Evolutionary conservation across 805 yeast species (phyloP), one percentile per base, ranked within the genome.

Genomic region (Komagataella phaffii): DNA sequence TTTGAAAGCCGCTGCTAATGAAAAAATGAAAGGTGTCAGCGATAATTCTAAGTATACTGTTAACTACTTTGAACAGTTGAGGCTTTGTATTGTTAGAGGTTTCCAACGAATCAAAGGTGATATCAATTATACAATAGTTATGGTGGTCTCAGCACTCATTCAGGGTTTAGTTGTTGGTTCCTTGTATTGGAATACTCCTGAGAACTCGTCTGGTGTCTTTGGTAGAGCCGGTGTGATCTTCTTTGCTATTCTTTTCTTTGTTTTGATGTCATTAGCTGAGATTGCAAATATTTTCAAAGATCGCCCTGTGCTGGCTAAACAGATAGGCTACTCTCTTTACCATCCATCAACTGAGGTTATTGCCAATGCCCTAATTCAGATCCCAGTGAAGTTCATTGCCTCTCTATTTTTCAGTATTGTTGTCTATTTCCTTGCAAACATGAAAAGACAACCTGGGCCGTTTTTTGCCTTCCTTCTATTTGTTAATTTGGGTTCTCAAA

Each of bases 291-390:
- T 75, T 59, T 70, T 79, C 57, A 74, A 68, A 19, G 70, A 76
- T 47, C 73, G 85, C 56, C 76, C 81, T 49, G 79, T 86, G 55
- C 74, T 83, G 24, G 77, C 76, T 58, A 85, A 86, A 60, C 95
- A 86, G 61, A 80, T 81, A 59, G 74, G 75, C 49, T 86, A 82
- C 58, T 80, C 88, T 0, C 73, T 85, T 53, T 87, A 83, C 62
- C 80, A 81, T 53, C 89, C 90, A 2, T 74, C 88, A 12, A 80
- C 87, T 3, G 91, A 85, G 59, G 85, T 88, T 1, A 57, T 85
- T 3, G 82, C 88, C 0, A 69, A 79, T 4, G 69, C 80, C 48
- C 53, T 83, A 3, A 74, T 86, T 3, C 83, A 79, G 50, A 63
- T 85, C 53, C 90, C 91, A 3, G 71, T 79, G 51, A 84, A 84